Base-by-base conservation (phyloP, 306 rosid genomes). In the Styphnolobium japonicum region DNA sequence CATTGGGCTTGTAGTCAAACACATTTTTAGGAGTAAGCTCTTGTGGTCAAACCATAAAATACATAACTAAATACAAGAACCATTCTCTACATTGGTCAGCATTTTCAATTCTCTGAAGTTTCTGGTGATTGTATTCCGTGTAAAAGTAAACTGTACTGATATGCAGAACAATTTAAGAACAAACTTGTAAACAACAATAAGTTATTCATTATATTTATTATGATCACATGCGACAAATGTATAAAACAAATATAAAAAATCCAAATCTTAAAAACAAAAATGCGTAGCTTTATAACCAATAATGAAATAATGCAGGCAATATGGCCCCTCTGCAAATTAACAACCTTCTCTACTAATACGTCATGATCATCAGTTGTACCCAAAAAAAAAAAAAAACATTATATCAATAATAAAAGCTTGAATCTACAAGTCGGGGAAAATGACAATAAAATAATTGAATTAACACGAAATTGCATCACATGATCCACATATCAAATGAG, bases 401-500 rank as follows among this genome's bases (percentile, higher is more conserved):
- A 19, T 39, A 51, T 49, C 25, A 49, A 21, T 65, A n/a, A 48
- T 67, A 63, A 66, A 3, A 36, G n/a, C n/a, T n/a, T n/a, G n/a
- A 25, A 56, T 19, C 60, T 16, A 77, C 27, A 23, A 42, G 10
- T 25, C 62, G 52, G 51, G 29, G 36, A 4, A 21, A 76, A 64
- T 37, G 80, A 11, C 75, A 29, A 8, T 12, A 7, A 39, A 31
- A 21, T 46, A 65, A 55, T 25, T 73, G 18, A 80, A 64, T n/a
- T 34, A 48, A 56, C 55, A 45, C 21, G 10, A 12, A 36, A 25
- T 19, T 51, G 6, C 51, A 76, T 63, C 57, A 40, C 22, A 34
- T 63, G 29, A 67, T 67, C 51, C 49, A 51, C 53, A 81, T 36
- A 77, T 25, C 62, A 68, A 36, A 62, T 12, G 23, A 67, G 46